Evolutionary conservation across 257 asterid genomes (phyloP).

Genomic region (Solanum chmielewskii): DNA sequence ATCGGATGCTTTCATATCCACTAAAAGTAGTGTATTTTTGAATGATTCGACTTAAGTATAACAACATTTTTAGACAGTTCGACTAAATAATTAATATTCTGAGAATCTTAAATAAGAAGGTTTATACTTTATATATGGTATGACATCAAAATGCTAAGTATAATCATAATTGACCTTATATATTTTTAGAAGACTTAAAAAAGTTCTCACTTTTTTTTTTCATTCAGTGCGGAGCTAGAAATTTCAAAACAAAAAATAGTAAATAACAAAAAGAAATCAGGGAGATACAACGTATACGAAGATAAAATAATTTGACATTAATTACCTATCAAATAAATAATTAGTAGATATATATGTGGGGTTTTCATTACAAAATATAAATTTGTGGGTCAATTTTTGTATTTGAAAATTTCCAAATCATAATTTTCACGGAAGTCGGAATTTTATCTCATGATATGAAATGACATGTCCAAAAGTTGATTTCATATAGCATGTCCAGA

Average conservation of each 20-base stretch:
- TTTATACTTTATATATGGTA: neutral
- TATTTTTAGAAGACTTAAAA: neutral
- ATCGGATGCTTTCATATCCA: neutral
- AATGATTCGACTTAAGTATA: neutral
- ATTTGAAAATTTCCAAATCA: neutral
- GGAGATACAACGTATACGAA: neutral
- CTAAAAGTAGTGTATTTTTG: neutral
- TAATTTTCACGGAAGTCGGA: no score
- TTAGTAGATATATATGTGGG: fast-evolving
- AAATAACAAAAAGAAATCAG: neutral
- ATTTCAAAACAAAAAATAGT: neutral
- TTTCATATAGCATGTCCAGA: no score
- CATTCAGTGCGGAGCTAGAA: neutral
- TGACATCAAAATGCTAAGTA: neutral
- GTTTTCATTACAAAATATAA: no score
- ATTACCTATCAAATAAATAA: no score
- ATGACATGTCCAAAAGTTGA: no score
- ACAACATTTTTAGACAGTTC: neutral
- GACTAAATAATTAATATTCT: neutral
- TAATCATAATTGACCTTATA: neutral
- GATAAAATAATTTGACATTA: neutral
- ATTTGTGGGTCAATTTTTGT: no score
- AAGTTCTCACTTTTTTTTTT: neutral
- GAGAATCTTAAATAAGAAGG: neutral
- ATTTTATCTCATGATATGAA: no score